phyloP scores from a whole-genome alignment of 31 red algal species.

The Porphyra umbilicalis region DNA sequence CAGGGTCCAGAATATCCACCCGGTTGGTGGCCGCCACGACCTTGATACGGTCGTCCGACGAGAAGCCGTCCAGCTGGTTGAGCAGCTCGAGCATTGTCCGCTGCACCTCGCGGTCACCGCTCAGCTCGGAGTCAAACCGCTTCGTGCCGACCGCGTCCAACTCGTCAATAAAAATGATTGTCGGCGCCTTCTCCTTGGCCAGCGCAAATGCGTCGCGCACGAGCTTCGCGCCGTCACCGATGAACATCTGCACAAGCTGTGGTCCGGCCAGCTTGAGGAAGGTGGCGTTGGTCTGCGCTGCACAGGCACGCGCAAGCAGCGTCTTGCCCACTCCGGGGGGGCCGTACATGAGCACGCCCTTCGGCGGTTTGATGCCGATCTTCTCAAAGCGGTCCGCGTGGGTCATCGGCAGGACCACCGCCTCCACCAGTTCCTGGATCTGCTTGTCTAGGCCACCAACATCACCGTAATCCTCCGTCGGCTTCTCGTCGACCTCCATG shows the following conservation, averaged over 20 bases:
- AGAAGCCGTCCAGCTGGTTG: constrained; percentile 98
- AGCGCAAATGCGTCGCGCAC: constrained; percentile 99
- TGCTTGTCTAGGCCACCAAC: constrained; percentile 99
- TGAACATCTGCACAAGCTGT: constrained; percentile 99
- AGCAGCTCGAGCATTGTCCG: constrained; percentile 99
- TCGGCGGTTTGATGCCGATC: constrained; percentile 94
- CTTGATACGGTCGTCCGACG: constrained; percentile 88
- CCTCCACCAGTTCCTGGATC: constrained; percentile 98
- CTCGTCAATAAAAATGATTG: constrained; percentile 99
- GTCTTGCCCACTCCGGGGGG: constrained; percentile 99
- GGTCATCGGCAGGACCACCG: constrained; percentile 95
- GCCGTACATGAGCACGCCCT: constrained; percentile 99
- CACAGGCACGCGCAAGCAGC: constrained; percentile 92
- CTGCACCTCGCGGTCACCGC: constrained; percentile 98
- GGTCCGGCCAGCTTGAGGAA: constrained; percentile 98
- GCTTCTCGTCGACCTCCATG: constrained; percentile 99
- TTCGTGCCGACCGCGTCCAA: constrained; percentile 99
- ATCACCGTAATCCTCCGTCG: constrained; percentile 96
- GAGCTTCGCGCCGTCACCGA: constrained; percentile 97
- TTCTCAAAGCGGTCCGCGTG: constrained; percentile 95
- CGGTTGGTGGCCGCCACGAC: constrained; percentile 98
- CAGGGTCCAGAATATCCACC: constrained; percentile 98
- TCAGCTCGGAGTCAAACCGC: constrained; percentile 97
- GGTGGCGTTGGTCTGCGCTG: constrained; percentile 98
- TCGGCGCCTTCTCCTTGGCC: constrained; percentile 99